A percentile compares a stretch with the other conserved stretches of the same genome.
These are phyloP conservation scores for Rhizopogon vesiculosus DNA, from an alignment of 768 basidiomycete genomes.

Conservation along the genomic window DNA sequence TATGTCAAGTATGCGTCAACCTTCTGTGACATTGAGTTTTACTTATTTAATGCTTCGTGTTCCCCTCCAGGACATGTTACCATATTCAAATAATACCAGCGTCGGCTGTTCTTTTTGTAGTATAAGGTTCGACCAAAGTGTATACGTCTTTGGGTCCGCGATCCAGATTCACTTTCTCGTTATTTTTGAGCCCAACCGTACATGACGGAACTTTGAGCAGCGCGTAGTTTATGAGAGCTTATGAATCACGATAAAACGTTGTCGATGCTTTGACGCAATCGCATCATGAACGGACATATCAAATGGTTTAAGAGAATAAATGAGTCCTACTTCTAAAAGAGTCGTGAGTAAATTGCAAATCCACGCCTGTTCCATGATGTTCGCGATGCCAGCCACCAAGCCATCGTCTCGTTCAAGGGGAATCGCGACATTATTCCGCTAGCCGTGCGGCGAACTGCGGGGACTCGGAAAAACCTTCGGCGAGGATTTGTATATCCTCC, in stretches of 20 bases:
- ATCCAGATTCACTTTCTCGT: not conserved
- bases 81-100: not conserved
- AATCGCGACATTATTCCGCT: not conserved
- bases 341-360: not conserved
- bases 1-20: not conserved
- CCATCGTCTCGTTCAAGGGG: not conserved
- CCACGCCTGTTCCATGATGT: not conserved
- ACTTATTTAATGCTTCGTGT: not conserved
- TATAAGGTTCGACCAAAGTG: not conserved
- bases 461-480: not conserved
- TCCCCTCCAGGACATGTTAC: not conserved
- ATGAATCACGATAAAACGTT: not conserved
- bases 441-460: too few relatives aligned
- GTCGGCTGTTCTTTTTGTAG: not conserved
- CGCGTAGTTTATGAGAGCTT: not conserved
- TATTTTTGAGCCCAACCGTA: not conserved
- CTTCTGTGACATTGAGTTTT: not conserved
- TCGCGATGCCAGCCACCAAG: not conserved
- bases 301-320: not conserved
- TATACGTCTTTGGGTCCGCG: not conserved
- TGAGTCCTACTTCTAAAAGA: not conserved
- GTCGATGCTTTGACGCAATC: not conserved
- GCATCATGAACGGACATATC: not conserved
- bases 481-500: not conserved
- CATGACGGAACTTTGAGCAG: not conserved